Percentiles rank a stretch among this genome's conserved stretches.
Evolutionary conservation across 306 rosid genomes (phyloP).

Genomic region (Cicer judaicum): DNA sequence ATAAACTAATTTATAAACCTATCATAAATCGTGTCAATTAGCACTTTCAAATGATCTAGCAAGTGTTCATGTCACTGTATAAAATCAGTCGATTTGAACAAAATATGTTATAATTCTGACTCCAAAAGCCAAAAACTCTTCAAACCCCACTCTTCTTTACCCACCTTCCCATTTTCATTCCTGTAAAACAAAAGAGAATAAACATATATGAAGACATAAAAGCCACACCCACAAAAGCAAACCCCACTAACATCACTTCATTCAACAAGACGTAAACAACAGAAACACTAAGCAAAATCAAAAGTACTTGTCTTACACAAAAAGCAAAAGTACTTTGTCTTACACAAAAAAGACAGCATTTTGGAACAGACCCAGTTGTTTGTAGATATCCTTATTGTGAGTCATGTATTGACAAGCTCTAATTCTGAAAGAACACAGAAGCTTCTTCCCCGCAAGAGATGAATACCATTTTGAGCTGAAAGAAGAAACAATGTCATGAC

Average conservation of each 20-base stretch:
- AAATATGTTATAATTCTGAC: no score
- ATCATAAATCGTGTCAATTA: no score
- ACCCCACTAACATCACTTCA: not conserved
- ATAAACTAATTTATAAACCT: no score
- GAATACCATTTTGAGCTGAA: conserved; percentile 47
- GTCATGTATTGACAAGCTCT: conserved; percentile 60
- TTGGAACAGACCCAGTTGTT: conserved; percentile 71
- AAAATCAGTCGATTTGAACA: no score
- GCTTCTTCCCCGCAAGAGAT: conserved; percentile 34
- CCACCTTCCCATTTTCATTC: conserved; percentile 1
- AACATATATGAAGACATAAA: not conserved
- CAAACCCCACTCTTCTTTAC: not conserved
- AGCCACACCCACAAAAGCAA: not conserved
- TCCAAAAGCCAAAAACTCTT: not conserved
- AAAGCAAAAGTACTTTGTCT: no score
- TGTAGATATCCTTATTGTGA: conserved; percentile 60
- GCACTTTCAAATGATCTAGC: no score
- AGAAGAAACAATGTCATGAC: conserved; percentile 36
- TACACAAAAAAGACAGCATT: conserved; percentile 40
- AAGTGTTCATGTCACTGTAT: no score
- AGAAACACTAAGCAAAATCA: conserved; percentile 16
- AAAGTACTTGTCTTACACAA: not conserved
- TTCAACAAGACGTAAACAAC: not conserved
- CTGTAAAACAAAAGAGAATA: conserved; percentile 2
- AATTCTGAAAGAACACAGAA: conserved; percentile 40